These are phyloP conservation scores for Phytophthora pini DNA, from an alignment of 352 stramenopile species.

Conservation along the genomic window DNA sequence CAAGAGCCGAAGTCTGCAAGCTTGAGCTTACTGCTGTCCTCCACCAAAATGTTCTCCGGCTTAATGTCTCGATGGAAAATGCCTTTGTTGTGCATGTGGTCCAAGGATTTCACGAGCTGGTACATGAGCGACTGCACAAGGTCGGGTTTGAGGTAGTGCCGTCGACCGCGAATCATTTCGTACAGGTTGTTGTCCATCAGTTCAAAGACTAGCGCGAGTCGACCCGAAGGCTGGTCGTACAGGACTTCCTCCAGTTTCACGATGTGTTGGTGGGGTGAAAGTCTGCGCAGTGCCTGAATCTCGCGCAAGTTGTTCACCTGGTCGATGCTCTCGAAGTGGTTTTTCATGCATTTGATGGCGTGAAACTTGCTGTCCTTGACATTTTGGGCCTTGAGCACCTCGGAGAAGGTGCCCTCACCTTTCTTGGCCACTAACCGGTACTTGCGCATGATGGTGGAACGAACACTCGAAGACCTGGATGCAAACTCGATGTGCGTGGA, in stretches of 20 bases:
- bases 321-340: slow-evolving; percentile 95
- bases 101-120: slow-evolving; percentile 94
- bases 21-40: slow-evolving; percentile 87
- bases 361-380: slow-evolving; percentile 95
- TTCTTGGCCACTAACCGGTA: slow-evolving; percentile 96
- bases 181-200: slow-evolving; percentile 97
- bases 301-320: slow-evolving; percentile 97
- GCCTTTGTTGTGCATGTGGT: slow-evolving; percentile 97
- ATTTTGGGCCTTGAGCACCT: slow-evolving; percentile 94
- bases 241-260: slow-evolving; percentile 97
- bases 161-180: slow-evolving; percentile 93
- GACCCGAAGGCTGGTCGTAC: slow-evolving; percentile 91
- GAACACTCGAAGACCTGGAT: too few relatives aligned
- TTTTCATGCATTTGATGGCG: slow-evolving; percentile 99
- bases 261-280: slow-evolving; percentile 95
- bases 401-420: slow-evolving; percentile 96
- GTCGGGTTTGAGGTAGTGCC: slow-evolving; percentile 89
- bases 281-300: slow-evolving; percentile 93
- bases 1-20: slow-evolving; percentile 97
- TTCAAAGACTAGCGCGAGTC: slow-evolving; percentile 96
- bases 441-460: slow-evolving; percentile 74
- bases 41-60: slow-evolving; percentile 96
- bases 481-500: neutral
- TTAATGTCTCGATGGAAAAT: slow-evolving; percentile 98
- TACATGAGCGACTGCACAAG: slow-evolving; percentile 90